Conservation (phyloP, 2,329 filamentous ascomycete species). For the Aspergillus sp. region DNA sequence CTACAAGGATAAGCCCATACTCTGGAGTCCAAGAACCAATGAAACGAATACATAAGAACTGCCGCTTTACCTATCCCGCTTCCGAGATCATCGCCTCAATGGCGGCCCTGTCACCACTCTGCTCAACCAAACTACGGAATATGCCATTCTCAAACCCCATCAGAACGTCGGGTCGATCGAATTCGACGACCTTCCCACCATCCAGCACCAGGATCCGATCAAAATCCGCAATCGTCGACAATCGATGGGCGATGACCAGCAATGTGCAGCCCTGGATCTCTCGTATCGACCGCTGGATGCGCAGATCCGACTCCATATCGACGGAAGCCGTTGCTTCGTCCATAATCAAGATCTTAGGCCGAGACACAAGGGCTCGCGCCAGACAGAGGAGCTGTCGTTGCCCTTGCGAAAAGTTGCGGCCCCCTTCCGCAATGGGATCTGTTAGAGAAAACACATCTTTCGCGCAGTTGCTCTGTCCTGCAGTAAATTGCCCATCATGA, state of each 20-base stretch:
- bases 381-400: constrained; percentile 75
- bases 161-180: constrained; percentile 61
- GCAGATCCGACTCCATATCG: constrained; percentile 70
- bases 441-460: constrained; percentile 2
- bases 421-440: constrained; percentile 66
- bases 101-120: constrained; percentile 23
- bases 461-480: neutral
- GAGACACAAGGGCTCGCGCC: constrained; percentile 68
- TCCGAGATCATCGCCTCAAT: constrained; percentile 4
- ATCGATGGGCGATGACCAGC: constrained; percentile 70
- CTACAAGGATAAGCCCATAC: neutral
- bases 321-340: constrained; percentile 78
- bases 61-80: neutral
- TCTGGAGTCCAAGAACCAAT: neutral
- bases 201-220: constrained; percentile 40
- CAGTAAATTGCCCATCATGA: constrained; percentile 43
- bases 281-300: constrained; percentile 71
- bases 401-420: constrained; percentile 72
- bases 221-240: constrained; percentile 74
- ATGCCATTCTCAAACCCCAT: constrained; percentile 53
- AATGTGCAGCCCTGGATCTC: constrained; percentile 66
- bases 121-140: constrained; percentile 57
- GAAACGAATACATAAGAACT: neutral
- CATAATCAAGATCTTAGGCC: constrained; percentile 73
- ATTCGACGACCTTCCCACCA: constrained; percentile 45